Evolutionary conservation across 2,329 filamentous ascomycete genomes (phyloP).

Genomic region (Plectosphaerella plurivora): DNA sequence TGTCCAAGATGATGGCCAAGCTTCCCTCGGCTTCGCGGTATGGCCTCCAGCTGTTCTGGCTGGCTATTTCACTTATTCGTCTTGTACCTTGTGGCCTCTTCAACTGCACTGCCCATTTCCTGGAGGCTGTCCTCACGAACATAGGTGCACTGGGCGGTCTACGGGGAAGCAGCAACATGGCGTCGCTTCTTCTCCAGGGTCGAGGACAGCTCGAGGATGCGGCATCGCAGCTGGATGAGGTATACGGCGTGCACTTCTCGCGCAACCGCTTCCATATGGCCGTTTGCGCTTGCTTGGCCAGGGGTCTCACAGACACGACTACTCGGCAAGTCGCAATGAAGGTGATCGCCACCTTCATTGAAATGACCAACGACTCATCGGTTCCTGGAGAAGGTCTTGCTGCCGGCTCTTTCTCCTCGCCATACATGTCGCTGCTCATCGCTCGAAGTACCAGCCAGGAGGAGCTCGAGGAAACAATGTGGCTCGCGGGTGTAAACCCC

Average conservation of each 20-base stretch:
- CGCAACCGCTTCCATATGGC: slow-evolving; percentile 64
- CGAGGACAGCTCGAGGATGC: slow-evolving; percentile 57
- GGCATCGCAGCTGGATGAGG: slow-evolving; percentile 56
- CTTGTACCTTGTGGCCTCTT: slow-evolving; percentile 60
- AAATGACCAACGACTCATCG: slow-evolving; percentile 38
- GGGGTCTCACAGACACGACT: slow-evolving; percentile 58
- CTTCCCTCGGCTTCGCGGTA: slow-evolving; percentile 63
- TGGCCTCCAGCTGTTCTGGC: slow-evolving; percentile 65
- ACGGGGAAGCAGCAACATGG: slow-evolving; percentile 50
- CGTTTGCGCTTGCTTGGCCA: slow-evolving; percentile 58
- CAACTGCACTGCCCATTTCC: slow-evolving; percentile 60
- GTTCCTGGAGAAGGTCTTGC: slow-evolving; percentile 10
- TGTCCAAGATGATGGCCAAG: slow-evolving; percentile 70
- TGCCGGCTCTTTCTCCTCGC: slow-evolving; percentile 29
- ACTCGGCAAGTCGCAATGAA: slow-evolving; percentile 56
- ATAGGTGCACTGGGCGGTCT: slow-evolving; percentile 58
- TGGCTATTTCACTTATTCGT: slow-evolving; percentile 62
- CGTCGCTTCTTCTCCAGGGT: slow-evolving; percentile 56
- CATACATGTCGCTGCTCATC: slow-evolving; percentile 57
- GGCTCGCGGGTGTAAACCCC: slow-evolving; percentile 52
- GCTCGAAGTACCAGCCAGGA: slow-evolving; percentile 51
- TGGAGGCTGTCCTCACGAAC: slow-evolving; percentile 61
- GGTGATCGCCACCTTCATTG: slow-evolving; percentile 58
- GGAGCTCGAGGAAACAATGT: slow-evolving; percentile 60
- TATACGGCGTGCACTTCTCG: slow-evolving; percentile 62